Percentiles rank a stretch among this genome's conserved stretches.
Evolutionary conservation across 352 stramenopile species (phyloP).

Genomic region (Globisporangium sylvaticum): DNA sequence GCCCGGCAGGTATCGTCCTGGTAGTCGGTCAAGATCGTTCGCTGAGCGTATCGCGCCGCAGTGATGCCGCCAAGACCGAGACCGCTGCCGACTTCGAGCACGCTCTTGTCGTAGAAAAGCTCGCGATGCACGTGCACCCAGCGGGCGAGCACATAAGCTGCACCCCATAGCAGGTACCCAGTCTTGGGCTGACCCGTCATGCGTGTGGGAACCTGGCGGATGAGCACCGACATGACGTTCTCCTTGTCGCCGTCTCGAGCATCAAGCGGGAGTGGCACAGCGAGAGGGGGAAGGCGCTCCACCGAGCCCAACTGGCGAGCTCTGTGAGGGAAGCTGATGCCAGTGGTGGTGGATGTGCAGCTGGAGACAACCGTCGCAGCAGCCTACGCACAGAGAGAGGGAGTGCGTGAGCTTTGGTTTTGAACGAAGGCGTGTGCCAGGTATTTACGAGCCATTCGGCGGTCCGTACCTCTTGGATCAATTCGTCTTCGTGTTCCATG

Average conservation of each 20-base stretch:
- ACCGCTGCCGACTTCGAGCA: conserved; percentile 82
- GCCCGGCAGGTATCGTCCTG: conserved; percentile 76
- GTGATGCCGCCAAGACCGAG: conserved; percentile 79
- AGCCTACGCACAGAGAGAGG: conserved; percentile 26
- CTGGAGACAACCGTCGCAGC: conserved; percentile 61
- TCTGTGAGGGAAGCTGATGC: conserved; percentile 66
- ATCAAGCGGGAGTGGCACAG: conserved; percentile 60
- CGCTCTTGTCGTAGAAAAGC: conserved; percentile 60
- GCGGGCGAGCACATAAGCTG: conserved; percentile 71
- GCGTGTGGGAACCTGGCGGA: conserved; percentile 72
- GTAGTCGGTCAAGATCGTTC: conserved; percentile 78
- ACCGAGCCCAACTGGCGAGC: conserved; percentile 57
- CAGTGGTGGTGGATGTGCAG: conserved; percentile 55
- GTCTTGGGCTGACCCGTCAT: conserved; percentile 88
- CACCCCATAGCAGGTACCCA: conserved; percentile 81
- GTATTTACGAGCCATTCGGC: not conserved
- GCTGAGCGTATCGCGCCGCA: conserved; percentile 54
- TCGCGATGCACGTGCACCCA: conserved; percentile 82
- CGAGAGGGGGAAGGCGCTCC: conserved; percentile 46
- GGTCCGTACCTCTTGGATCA: conserved; percentile 59
- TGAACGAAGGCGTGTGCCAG: not conserved
- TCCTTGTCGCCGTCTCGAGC: conserved; percentile 36
- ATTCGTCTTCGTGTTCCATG: conserved; percentile 75
- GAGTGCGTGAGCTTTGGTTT: not conserved
- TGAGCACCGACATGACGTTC: conserved; percentile 47